Base-by-base conservation (phyloP, 2,329 filamentous ascomycete species). In the Dothiorella sarmentorum region DNA sequence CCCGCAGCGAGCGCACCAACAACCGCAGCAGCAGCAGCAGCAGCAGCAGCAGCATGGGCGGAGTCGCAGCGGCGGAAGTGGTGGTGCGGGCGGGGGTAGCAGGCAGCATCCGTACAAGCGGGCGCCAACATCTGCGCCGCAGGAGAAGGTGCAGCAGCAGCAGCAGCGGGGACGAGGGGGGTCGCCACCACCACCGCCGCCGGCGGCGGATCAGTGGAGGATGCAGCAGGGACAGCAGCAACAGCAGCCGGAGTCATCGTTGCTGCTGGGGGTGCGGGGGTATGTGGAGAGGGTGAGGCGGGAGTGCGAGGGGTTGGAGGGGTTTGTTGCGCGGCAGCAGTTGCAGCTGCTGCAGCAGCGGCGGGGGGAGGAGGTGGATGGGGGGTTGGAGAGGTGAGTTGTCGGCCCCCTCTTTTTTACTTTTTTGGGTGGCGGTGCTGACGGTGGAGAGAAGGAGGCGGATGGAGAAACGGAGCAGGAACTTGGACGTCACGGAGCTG, bases 321-420 rank as follows among this genome's bases (percentile, higher is more conserved):
- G 18, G 29, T 29, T 44, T 18, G 53, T 37, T n/a, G n/a, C n/a
- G n/a, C n/a, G n/a, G n/a, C n/a, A n/a, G n/a, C n/a, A n/a, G 11
- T n/a, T 24, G 26, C 31, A 27, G n/a, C 37, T n/a, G 11, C 33
- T 43, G 15, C n/a, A 26, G 6, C 26, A 44, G 27, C 15, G 29
- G 3, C n/a, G 45, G 6, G 43, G 37, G 38, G 40, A 29, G 7
- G 35, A 18, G 9, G 24, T 6, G 40, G n/a, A 18, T 13, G 18
- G 27, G 40, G 53, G 45, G 20, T 20, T 56, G 53, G 53, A 56
- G 20, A 38, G 40, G 53, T 56, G 6, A 24, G 53, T 56, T 13
- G 11, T n/a, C 27, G 10, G 6, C n/a, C 7, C 17, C 5, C n/a
- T n/a, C 10, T n/a, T n/a, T 33, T 10, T 33, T 20, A 2, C 11